Conservation (phyloP, 768 basidiomycete genomes). For the Termitomyces sp. region DNA sequence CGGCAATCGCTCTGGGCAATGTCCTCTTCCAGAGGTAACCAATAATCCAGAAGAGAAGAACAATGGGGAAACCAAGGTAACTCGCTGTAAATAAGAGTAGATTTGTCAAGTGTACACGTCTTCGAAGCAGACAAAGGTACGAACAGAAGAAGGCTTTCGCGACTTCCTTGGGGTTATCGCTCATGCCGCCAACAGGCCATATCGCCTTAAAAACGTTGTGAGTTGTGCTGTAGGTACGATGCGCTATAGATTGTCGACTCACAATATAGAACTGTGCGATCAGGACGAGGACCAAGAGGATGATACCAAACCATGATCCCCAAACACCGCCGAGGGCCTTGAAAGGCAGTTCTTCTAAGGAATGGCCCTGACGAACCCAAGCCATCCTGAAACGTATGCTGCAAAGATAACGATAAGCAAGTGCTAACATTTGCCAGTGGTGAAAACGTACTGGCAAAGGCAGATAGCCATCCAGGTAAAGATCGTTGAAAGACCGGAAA, state of each 20-base stretch:
- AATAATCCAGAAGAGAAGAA: constrained; percentile 31
- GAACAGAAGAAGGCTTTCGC: constrained; percentile 33
- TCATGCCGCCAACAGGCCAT: constrained; percentile 34
- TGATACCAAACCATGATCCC: constrained; percentile 40
- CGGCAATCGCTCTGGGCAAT: constrained; percentile 26
- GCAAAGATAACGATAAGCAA: not conserved
- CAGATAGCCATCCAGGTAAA: constrained; percentile 42
- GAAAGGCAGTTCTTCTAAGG: constrained; percentile 39
- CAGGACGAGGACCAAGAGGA: constrained; percentile 32
- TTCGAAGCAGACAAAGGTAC: constrained; percentile 6
- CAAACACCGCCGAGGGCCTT: constrained; percentile 35
- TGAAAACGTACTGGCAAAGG: constrained; percentile 34
- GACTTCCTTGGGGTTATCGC: constrained; percentile 18
- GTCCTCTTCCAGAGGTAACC: constrained; percentile 37
- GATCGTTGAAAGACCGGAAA: constrained; percentile 41
- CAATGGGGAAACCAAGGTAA: constrained; percentile 36
- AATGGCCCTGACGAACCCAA: constrained; percentile 39
- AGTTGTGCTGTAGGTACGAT: not conserved
- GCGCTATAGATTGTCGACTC: not conserved
- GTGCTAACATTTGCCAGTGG: not conserved
- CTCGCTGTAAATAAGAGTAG: constrained; percentile 15
- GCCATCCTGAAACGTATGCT: constrained; percentile 41
- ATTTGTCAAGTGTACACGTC: not conserved
- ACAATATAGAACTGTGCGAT: constrained; percentile 43
- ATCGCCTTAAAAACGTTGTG: constrained; percentile 21